These are phyloP conservation scores for Tetrahymena elliotti DNA, from an alignment of 73 alveolate genomes.

Conservation along the genomic window DNA sequence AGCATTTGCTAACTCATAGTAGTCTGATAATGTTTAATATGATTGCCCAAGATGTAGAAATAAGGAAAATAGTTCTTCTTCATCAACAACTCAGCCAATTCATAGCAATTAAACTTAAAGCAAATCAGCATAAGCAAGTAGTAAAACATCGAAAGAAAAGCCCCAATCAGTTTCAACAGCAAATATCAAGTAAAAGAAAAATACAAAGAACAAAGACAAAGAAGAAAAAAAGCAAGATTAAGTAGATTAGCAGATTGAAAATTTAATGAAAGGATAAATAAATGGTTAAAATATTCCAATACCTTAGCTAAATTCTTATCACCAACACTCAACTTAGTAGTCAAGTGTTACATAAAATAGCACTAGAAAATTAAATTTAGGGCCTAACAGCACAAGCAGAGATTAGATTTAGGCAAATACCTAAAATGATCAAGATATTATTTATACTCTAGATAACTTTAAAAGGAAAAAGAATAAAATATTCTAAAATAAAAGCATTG, in stretches of 20 bases:
- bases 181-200: neutral
- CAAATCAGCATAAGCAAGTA: neutral
- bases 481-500: neutral
- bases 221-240: neutral
- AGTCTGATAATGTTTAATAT: neutral
- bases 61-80: neutral
- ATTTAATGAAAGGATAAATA: neutral
- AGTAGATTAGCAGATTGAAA: neutral
- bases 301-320: neutral
- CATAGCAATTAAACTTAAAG: neutral
- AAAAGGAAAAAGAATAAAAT: neutral
- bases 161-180: neutral
- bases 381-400: neutral
- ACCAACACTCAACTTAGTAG: neutral
- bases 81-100: neutral
- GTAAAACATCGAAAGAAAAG: neutral
- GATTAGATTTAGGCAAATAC: neutral
- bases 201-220: neutral
- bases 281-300: neutral
- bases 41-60: neutral
- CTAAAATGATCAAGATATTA: neutral
- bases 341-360: neutral
- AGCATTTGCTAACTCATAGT: neutral
- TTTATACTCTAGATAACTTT: neutral
- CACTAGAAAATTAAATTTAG: neutral